A percentile compares a stretch with the other conserved stretches of the same genome.
phyloP scores from a whole-genome alignment of 1,139 yeast species.

The Taphrina betulina region DNA sequence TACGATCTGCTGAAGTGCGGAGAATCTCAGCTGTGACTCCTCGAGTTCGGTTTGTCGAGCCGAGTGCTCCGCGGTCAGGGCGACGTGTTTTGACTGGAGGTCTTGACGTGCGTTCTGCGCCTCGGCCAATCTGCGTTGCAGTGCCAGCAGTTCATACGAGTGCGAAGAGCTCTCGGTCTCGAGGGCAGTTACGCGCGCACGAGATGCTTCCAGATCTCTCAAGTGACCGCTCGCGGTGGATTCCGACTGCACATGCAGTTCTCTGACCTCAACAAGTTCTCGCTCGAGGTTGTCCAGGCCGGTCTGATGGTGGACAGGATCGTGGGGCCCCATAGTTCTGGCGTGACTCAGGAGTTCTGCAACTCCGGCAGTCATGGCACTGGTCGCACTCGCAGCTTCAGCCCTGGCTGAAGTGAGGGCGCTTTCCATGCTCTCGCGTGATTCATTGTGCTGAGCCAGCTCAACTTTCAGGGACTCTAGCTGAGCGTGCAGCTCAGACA shows the following conservation, averaged over 20 bases:
- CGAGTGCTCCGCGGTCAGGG: neutral
- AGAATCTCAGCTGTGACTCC: constrained; percentile 20
- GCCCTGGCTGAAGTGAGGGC: constrained; percentile 4
- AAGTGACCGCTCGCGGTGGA: constrained; percentile 4
- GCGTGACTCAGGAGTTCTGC: constrained; percentile 3
- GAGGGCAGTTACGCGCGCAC: constrained; percentile 18
- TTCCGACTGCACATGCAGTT: constrained; percentile 6
- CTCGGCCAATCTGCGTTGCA: constrained; percentile 21
- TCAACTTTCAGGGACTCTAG: constrained; percentile 13
- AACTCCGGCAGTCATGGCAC: constrained; percentile 11
- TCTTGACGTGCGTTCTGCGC: constrained; percentile 15
- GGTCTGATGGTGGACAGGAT: constrained; percentile 11
- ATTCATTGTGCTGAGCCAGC: neutral
- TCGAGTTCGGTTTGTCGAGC: constrained; percentile 28
- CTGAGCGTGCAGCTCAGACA: constrained; percentile 6
- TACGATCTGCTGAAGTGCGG: constrained; percentile 28
- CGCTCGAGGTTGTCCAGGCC: constrained; percentile 8
- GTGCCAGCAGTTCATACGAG: constrained; percentile 16
- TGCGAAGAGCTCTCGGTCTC: constrained; percentile 8
- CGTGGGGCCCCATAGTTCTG: constrained; percentile 18
- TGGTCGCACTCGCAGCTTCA: constrained; percentile 10
- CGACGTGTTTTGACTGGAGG: constrained; percentile 18
- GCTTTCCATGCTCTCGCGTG: constrained; percentile 14
- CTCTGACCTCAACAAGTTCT: constrained; percentile 4
- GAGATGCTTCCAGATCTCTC: constrained; percentile 16